Evolutionary conservation across 345 rosid species (phyloP), one percentile per base, ranked within the genome.

Genomic region (Linum tenue): DNA sequence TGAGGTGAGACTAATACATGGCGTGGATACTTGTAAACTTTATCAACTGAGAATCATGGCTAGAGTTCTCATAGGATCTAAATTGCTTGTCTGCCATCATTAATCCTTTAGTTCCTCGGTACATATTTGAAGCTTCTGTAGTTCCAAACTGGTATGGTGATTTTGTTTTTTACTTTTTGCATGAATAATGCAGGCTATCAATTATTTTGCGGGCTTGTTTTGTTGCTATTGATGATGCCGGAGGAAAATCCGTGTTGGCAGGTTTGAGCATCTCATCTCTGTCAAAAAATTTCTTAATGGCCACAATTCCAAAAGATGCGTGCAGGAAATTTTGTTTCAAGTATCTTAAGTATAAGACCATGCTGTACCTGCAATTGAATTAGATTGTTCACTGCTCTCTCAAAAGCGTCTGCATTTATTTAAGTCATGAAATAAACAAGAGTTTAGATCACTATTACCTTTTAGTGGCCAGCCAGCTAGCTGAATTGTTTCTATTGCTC

Each of bases 171-270:
- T 44, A 59, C 59, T 65, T 64, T 12, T 76, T 64, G 61, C 48
- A 44, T 55, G 56, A 39, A 75, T 39, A 65, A 44, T 83, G 86
- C 90, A 92, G 99, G 99, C 90, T 64, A 94, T 94, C 97, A 94
- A 94, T 77, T 94, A 85, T 81, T 88, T 94, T 78, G 99, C 97
- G 78, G 99, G 99, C 39, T 59, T 90, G 60, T 83, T 94, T 59
- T 90, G 60, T 83, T 94, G 77, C 87, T 94, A 75, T 95, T 94
- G 57, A 67, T 94, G 82, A 94, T 94, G 97, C 97, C 97, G 3
- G 99, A 94, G 76, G 99, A 94, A 77, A 88, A 94, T 79, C 97
- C 99, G 59, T 94, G 90, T 80, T 94, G 99, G 99, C 90, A 90
- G 63, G 82, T 83, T 76, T 65, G 56, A 58, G 74, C 70, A 68